Evolutionary conservation across 805 yeast species (phyloP).

Genomic region (Candida namnaoensis): DNA sequence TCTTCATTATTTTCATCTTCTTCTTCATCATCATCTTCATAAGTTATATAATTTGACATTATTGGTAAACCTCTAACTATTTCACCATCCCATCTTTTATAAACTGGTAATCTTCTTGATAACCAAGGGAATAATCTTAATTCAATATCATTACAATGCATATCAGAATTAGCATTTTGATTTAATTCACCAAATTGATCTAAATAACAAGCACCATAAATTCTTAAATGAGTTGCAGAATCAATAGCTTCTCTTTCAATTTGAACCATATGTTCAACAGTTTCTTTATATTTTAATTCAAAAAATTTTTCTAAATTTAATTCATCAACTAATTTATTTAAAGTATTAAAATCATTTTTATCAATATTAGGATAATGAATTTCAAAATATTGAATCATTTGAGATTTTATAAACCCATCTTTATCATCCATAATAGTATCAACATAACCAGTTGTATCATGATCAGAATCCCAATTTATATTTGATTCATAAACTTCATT

Average conservation of each 20-base stretch:
- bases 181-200: slow-evolving; percentile 10
- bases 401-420: slow-evolving; percentile 7
- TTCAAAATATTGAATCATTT: slow-evolving; percentile 7
- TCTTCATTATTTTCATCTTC: slow-evolving; percentile 10
- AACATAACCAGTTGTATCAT: slow-evolving; percentile 9
- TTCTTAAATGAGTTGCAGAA: slow-evolving; percentile 17
- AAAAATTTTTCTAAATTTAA: slow-evolving; percentile 5
- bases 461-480: slow-evolving; percentile 15
- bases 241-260: slow-evolving; percentile 17
- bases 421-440: slow-evolving; percentile 12
- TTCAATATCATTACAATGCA: slow-evolving; percentile 24
- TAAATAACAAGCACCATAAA: slow-evolving; percentile 18
- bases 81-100: slow-evolving; percentile 29
- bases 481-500: slow-evolving; percentile 13
- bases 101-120: slow-evolving; percentile 24
- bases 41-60: slow-evolving; percentile 5
- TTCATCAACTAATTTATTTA: slow-evolving; percentile 6
- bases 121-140: slow-evolving; percentile 30
- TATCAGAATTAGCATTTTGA: neutral
- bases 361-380: slow-evolving; percentile 1
- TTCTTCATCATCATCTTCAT: slow-evolving; percentile 10
- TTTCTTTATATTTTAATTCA: slow-evolving; percentile 10
- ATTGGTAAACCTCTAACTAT: slow-evolving; percentile 6
- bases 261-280: slow-evolving; percentile 7
- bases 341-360: slow-evolving; percentile 5